A percentile compares a stretch with the other conserved stretches of the same genome.
phyloP scores from a whole-genome alignment of 495 filamentous ascomycete genomes.

The Lasiosphaeria miniovina region DNA sequence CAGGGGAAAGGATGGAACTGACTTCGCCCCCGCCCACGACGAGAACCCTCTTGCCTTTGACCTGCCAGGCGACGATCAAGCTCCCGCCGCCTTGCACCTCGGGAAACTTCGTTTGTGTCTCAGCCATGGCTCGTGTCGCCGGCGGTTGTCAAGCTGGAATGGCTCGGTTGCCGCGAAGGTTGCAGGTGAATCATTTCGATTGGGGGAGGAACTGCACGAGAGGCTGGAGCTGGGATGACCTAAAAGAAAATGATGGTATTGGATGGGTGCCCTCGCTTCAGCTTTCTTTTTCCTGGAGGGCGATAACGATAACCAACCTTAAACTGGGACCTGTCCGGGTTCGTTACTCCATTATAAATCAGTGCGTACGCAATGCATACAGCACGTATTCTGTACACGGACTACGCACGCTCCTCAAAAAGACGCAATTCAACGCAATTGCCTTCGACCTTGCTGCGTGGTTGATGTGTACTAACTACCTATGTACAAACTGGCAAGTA shows the following conservation, averaged over 20 bases:
- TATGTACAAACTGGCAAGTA: too few relatives aligned
- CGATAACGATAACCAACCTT: constrained; percentile 10
- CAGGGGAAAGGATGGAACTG: constrained; percentile 22
- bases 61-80: constrained; percentile 91
- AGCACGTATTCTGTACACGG: too few relatives aligned
- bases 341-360: background rate
- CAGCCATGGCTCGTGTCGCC: constrained; percentile 42
- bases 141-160: background rate
- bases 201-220: background rate
- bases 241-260: constrained; percentile 15
- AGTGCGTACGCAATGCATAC: too few relatives aligned
- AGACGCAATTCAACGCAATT: too few relatives aligned
- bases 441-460: too few relatives aligned
- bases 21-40: constrained; percentile 95
- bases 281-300: constrained; percentile 18
- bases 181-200: constrained; percentile 2
- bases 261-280: constrained; percentile 10
- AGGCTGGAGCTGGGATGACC: constrained; percentile 12
- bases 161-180: constrained; percentile 1
- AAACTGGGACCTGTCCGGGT: too few relatives aligned
- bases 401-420: too few relatives aligned
- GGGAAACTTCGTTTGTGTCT: constrained; percentile 55
- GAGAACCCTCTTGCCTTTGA: constrained; percentile 75
- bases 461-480: too few relatives aligned
- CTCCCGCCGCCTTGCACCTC: constrained; percentile 85